Evolutionary conservation across 768 basidiomycete species (phyloP).

Genomic region (Cystofilobasidium capitatum): DNA sequence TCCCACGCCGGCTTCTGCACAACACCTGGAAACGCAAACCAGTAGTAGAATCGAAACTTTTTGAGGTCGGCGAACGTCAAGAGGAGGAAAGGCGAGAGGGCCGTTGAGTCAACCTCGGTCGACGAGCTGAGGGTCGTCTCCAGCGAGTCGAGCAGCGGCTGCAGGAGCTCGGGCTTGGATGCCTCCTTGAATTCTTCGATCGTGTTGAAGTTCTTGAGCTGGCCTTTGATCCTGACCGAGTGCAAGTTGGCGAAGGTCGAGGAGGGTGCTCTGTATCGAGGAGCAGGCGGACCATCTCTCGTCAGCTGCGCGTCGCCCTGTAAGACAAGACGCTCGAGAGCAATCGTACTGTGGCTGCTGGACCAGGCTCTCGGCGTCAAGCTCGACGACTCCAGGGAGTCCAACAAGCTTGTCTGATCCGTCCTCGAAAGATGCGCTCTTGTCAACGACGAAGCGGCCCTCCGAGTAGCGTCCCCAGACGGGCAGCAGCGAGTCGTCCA

Average conservation of each 20-base stretch:
- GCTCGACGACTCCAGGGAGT: conserved; percentile 51
- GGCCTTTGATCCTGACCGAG: conserved; percentile 47
- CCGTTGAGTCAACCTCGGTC: not conserved
- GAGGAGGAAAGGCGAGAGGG: conserved; percentile 56
- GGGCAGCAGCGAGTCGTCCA: conserved; percentile 61
- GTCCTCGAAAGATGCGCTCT: conserved; percentile 56
- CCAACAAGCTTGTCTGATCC: conserved; percentile 50
- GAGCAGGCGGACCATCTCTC: not conserved
- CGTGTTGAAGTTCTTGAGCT: conserved; percentile 90
- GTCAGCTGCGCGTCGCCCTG: not conserved
- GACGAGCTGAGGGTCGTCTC: conserved; percentile 23
- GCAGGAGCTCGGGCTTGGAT: conserved; percentile 80
- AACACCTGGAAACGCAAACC: conserved; percentile 95
- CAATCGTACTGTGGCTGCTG: conserved; percentile 27
- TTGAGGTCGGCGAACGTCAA: conserved; percentile 95
- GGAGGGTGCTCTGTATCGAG: not conserved
- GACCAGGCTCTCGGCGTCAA: conserved; percentile 54
- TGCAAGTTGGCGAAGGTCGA: conserved; percentile 21
- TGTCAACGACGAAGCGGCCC: conserved; percentile 52
- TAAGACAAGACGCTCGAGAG: no score
- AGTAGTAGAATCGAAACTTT: conserved; percentile 95
- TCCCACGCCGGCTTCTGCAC: conserved; percentile 85
- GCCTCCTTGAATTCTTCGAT: conserved; percentile 89
- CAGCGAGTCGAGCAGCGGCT: conserved; percentile 59
- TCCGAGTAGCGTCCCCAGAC: conserved; percentile 59